Percentiles rank a stretch among this genome's conserved stretches.
Conservation (phyloP, 1,139 yeast genomes). For the Ogataea hybrid region DNA sequence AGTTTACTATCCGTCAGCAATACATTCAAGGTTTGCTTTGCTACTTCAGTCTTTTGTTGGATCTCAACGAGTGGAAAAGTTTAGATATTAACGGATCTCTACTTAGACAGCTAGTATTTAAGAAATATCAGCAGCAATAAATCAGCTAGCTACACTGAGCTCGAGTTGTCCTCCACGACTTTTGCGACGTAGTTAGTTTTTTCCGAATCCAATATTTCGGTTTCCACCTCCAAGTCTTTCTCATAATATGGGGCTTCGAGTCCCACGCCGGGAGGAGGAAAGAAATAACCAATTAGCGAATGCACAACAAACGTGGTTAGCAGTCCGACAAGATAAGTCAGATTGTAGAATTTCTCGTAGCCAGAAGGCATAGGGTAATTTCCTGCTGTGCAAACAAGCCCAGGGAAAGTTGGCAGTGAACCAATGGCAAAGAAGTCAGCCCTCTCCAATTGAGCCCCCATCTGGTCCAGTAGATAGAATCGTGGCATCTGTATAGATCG, state of each 20-base stretch:
- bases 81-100: background rate
- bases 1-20: conserved; percentile 9
- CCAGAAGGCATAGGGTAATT: conserved; percentile 9
- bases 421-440: conserved; percentile 9
- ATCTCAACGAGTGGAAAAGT: conserved; percentile 7
- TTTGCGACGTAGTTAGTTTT: conserved; percentile 5
- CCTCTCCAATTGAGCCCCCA: conserved; percentile 18
- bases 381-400: conserved; percentile 16
- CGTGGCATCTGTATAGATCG: conserved; percentile 13
- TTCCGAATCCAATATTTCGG: conserved; percentile 1
- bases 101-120: conserved; percentile 6
- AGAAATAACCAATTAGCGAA: conserved; percentile 7
- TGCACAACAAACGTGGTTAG: conserved; percentile 9
- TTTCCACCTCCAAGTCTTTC: background rate
- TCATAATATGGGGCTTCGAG: conserved; percentile 13
- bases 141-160: conserved; percentile 1
- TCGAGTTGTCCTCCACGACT: conserved; percentile 7
- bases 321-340: conserved; percentile 14
- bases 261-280: conserved; percentile 11
- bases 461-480: conserved; percentile 14
- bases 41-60: conserved; percentile 8
- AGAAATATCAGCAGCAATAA: background rate
- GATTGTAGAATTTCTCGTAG: conserved; percentile 14
- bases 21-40: conserved; percentile 9
- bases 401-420: conserved; percentile 11